Conservation (phyloP, 2,329 filamentous ascomycete genomes). For the Ascochyta clinopodiicola region DNA sequence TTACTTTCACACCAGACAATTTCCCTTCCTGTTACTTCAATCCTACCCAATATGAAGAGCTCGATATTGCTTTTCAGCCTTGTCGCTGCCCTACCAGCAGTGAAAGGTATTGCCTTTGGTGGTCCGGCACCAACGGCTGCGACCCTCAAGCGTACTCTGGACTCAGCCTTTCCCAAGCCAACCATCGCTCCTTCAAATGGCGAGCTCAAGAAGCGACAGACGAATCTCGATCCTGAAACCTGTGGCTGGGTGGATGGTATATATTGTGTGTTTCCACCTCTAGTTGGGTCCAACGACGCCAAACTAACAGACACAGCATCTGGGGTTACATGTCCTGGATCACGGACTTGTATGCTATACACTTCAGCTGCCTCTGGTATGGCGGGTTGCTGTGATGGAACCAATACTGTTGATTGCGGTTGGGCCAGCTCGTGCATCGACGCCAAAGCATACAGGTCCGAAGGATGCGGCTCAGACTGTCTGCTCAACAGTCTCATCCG, state of each 20-base stretch:
- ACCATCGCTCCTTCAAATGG: conserved; percentile 29
- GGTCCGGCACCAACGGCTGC: conserved; percentile 27
- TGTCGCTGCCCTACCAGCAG: conserved; percentile 23
- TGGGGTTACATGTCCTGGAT: conserved; percentile 21
- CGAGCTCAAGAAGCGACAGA: conserved; percentile 29
- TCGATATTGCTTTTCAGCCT: conserved; percentile 15
- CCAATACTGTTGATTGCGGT: conserved; percentile 30
- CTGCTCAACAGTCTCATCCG: conserved; percentile 28
- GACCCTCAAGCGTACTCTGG: conserved; percentile 15
- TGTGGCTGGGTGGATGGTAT: conserved; percentile 36
- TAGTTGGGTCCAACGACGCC: background rate
- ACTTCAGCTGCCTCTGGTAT: conserved; percentile 29
- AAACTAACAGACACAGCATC: conserved; percentile 16
- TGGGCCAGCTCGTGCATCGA: conserved; percentile 40
- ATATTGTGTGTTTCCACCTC: conserved; percentile 19
- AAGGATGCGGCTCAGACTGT: conserved; percentile 26
- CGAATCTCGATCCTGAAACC: conserved; percentile 19
- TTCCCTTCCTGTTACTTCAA: background rate
- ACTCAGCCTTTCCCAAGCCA: conserved; percentile 28
- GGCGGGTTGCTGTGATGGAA: conserved; percentile 35
- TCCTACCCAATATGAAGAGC: conserved; percentile 11
- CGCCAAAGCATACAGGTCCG: conserved; percentile 20
- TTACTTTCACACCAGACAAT: background rate
- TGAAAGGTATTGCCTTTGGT: conserved; percentile 28
- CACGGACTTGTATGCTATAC: conserved; percentile 37